A percentile compares a stretch with the other conserved stretches of the same genome.
Evolutionary conservation across 352 stramenopile genomes (phyloP).

Genomic region (Phytophthora cryptogea): DNA sequence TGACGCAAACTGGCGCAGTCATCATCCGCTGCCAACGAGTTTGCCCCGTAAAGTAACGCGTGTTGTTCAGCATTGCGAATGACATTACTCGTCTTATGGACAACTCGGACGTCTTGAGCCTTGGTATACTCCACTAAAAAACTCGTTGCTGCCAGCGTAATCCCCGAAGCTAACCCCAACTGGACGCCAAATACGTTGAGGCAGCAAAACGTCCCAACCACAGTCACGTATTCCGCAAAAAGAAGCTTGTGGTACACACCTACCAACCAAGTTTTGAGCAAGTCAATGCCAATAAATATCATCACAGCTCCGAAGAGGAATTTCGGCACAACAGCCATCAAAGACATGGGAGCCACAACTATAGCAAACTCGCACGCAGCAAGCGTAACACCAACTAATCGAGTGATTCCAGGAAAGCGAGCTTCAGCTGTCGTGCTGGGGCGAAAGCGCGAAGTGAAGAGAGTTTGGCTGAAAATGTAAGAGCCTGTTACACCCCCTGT

Average conservation of each 20-base stretch:
- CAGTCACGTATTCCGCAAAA: conserved; percentile 89
- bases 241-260: conserved; percentile 65
- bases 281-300: conserved; percentile 95
- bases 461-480: conserved; percentile 95
- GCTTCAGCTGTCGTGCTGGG: conserved; percentile 40
- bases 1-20: conserved; percentile 32
- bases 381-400: conserved; percentile 70
- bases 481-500: conserved; percentile 86
- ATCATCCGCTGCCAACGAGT: conserved; percentile 4
- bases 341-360: conserved; percentile 82
- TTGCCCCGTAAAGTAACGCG: conserved; percentile 44
- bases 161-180: conserved; percentile 65
- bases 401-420: conserved; percentile 50
- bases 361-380: conserved; percentile 60
- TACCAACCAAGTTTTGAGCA: conserved; percentile 88
- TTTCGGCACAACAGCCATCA: conserved; percentile 93
- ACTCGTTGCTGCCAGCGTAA: conserved; percentile 68
- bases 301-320: conserved; percentile 98
- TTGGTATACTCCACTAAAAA: conserved; percentile 85
- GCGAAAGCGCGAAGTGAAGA: conserved; percentile 84
- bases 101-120: conserved; percentile 55
- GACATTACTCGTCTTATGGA: conserved; percentile 69
- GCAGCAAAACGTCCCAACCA: conserved; percentile 90
- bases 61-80: conserved; percentile 71
- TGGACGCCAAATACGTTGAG: conserved; percentile 93